Base-by-base conservation (phyloP, 2,329 filamentous ascomycete species). In the Exophiala xenobiotica region DNA sequence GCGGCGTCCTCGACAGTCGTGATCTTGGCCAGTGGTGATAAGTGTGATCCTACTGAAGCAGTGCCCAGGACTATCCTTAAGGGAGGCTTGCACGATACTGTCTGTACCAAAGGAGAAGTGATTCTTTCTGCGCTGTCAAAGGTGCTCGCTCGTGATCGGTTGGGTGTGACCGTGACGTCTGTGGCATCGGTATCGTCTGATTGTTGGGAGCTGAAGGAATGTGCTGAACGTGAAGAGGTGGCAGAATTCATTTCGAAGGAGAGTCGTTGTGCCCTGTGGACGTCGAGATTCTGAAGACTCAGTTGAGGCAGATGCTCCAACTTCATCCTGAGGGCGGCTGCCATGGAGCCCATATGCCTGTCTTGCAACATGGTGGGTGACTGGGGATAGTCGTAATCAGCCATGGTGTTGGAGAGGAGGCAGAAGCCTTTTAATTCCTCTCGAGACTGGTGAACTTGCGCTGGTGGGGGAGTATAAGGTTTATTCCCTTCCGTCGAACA, bases 1-100 rank as follows among this genome's bases (percentile, higher is more conserved):
- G 47, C 43, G 12, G 62, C 54, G n/a, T 57, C 55, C 51, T 63
- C 60, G 6, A 59, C 53, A 5, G 60, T 63, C 37, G 56, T 63
- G 48, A 64, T 62, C 47, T 63, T 63, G 12, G 61, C 63, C 18
- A 61, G 51, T 6, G 63, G 57, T 23, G 62, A 63, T 20, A 54
- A 41, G 27, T 55, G 35, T 6, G 61, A 61, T 18, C 63, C 63
- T 18, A 65, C 58, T 16, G 63, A 61, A 6, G 61, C 61, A 9
- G 62, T 63, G 6, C 63, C 63, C 3, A 65, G 59, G n/a, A 63
- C 56, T 1, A 63, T 59, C 46, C 58, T 33, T 26, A 63, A 33
- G 8, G 61, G 58, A 2, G 60, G 60, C 35, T 62, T 63, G 48
- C 58, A 61, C 14, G 53, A 53, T 7, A 49, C 49, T 19, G 57